Conservation (phyloP, 768 basidiomycete genomes). For the Xerocomus spinulosus region DNA sequence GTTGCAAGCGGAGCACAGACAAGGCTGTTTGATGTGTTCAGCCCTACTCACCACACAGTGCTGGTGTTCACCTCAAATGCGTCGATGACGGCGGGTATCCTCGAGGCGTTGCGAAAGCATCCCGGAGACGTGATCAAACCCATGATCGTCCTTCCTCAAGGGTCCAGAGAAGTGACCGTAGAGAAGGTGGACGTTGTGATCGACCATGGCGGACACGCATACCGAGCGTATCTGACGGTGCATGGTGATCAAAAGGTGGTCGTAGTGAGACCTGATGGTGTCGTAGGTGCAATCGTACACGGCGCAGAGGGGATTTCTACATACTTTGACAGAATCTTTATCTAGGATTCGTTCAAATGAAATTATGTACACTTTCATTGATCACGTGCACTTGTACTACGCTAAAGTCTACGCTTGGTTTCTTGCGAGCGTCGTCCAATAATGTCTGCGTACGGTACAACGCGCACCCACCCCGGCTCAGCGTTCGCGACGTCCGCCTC, state of each 20-base stretch:
- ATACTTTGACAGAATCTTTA: slow-evolving; percentile 21
- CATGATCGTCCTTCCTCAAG: slow-evolving; percentile 17
- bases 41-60: slow-evolving; percentile 15
- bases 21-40: slow-evolving; percentile 8
- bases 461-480: slow-evolving; percentile 45
- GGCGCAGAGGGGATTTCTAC: slow-evolving; percentile 12
- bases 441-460: slow-evolving; percentile 55
- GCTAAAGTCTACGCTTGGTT: slow-evolving; percentile 1
- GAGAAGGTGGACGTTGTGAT: slow-evolving; percentile 31
- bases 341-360: too few relatives aligned
- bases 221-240: slow-evolving; percentile 33
- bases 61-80: slow-evolving; percentile 24
- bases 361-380: too few relatives aligned
- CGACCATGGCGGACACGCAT: slow-evolving; percentile 38
- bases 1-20: neutral
- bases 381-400: slow-evolving; percentile 11
- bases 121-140: slow-evolving; percentile 4
- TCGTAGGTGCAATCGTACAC: slow-evolving; percentile 33
- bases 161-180: neutral
- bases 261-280: slow-evolving; percentile 43
- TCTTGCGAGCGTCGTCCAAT: slow-evolving; percentile 4
- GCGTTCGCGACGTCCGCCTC: slow-evolving; percentile 50
- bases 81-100: slow-evolving; percentile 2
- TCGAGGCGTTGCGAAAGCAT: slow-evolving; percentile 5
- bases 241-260: slow-evolving; percentile 30